These are phyloP conservation scores for Polyplosphaeria fusca DNA, from an alignment of 495 filamentous ascomycete genomes.

Conservation along the genomic window DNA sequence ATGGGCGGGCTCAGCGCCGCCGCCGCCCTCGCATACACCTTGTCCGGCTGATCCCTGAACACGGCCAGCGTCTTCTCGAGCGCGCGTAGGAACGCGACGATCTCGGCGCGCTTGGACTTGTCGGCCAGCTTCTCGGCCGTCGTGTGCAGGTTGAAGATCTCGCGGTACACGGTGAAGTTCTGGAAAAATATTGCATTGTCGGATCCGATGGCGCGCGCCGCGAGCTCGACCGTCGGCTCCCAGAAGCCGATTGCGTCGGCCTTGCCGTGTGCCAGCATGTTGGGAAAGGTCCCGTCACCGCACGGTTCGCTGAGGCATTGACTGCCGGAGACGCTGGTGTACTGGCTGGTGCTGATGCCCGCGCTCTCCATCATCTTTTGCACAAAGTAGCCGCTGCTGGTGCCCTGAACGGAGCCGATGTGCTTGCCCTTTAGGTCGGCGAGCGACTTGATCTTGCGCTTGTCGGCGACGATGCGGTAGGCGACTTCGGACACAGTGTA, in stretches of 20 bases:
- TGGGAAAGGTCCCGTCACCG: slow-evolving; percentile 40
- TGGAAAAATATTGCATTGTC: slow-evolving; percentile 40
- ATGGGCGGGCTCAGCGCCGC: slow-evolving; percentile 39
- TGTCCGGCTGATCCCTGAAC: slow-evolving; percentile 39
- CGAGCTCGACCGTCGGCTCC: slow-evolving; percentile 47
- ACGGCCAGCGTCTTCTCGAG: slow-evolving; percentile 41
- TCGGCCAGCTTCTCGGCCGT: slow-evolving; percentile 44
- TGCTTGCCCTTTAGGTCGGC: slow-evolving; percentile 46
- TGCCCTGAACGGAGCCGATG: slow-evolving; percentile 43
- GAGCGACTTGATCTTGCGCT: slow-evolving; percentile 35
- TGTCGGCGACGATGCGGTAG: slow-evolving; percentile 49
- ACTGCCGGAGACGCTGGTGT: slow-evolving; percentile 39
- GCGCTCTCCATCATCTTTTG: slow-evolving; percentile 39
- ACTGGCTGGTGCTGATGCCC: slow-evolving; percentile 38
- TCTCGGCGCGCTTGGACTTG: slow-evolving; percentile 38
- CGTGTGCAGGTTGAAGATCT: slow-evolving; percentile 46
- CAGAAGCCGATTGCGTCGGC: slow-evolving; percentile 49
- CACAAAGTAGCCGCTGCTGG: slow-evolving; percentile 45
- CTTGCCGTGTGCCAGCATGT: slow-evolving; percentile 36
- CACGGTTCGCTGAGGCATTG: slow-evolving; percentile 45
- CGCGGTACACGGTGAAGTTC: slow-evolving; percentile 44
- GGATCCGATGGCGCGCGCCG: slow-evolving; percentile 28
- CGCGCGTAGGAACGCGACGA: slow-evolving; percentile 44
- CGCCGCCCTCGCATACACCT: slow-evolving; percentile 38
- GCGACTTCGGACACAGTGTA: slow-evolving; percentile 44